Evolutionary conservation across 1,284 basidiomycete genomes (phyloP).

Genomic region (Sanghuangporus baumii): DNA sequence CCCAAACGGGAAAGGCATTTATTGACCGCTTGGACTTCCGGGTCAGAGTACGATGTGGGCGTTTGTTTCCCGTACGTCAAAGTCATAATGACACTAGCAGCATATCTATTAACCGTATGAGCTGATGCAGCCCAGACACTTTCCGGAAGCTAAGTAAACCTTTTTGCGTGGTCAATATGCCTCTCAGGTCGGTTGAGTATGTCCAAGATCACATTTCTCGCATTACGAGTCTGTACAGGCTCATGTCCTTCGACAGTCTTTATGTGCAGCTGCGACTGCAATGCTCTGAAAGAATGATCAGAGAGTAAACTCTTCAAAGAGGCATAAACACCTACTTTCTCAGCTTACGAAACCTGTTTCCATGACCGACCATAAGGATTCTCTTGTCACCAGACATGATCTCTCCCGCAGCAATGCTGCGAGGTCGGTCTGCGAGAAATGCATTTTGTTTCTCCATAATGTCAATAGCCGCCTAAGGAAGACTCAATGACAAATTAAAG

Average conservation of each 20-base stretch:
- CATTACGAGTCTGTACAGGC: constrained; percentile 39
- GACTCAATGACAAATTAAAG: background rate
- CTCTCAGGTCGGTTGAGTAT: constrained; percentile 41
- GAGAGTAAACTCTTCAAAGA: background rate
- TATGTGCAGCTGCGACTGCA: constrained; percentile 50
- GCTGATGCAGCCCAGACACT: background rate
- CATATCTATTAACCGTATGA: constrained; percentile 38
- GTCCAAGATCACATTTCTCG: constrained; percentile 46
- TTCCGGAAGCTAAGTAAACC: constrained; percentile 29
- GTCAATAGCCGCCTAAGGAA: constrained; percentile 23
- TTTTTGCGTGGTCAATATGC: constrained; percentile 48
- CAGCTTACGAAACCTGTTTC: constrained; percentile 23
- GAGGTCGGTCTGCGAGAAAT: constrained; percentile 25
- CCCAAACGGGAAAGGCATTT: constrained; percentile 43
- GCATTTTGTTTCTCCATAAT: constrained; percentile 30
- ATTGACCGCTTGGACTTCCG: constrained; percentile 49
- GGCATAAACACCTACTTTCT: constrained; percentile 20
- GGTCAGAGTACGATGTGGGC: constrained; percentile 46
- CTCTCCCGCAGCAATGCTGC: constrained; percentile 23
- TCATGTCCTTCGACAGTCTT: constrained; percentile 41
- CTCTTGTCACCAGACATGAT: constrained; percentile 23
- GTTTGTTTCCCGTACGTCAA: constrained; percentile 59
- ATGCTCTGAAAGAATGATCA: constrained; percentile 27
- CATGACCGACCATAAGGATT: constrained; percentile 16
- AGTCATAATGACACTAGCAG: constrained; percentile 56